phyloP scores from a whole-genome alignment of 768 basidiomycete genomes.

The Mycena vitilis region DNA sequence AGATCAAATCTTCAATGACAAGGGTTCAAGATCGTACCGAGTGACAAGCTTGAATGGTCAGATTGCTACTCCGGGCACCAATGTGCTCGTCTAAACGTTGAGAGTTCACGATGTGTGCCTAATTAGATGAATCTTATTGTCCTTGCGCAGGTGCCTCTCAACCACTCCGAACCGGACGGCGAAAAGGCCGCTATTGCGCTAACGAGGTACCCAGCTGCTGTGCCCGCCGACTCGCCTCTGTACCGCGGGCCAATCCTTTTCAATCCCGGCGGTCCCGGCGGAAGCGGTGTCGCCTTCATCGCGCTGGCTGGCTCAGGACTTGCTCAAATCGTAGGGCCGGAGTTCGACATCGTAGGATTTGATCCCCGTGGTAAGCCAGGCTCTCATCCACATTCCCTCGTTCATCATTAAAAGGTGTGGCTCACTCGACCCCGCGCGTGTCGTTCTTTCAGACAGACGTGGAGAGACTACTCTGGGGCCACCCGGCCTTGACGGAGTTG shows the following conservation, averaged over 20 bases:
- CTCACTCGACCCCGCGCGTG: conserved; percentile 47
- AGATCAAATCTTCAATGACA: not conserved
- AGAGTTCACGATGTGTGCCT: not conserved
- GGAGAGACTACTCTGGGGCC: conserved; percentile 39
- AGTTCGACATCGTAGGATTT: conserved; percentile 21
- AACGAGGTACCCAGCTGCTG: conserved; percentile 51
- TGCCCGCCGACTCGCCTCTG: conserved; percentile 40
- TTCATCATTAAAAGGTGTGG: conserved; percentile 44
- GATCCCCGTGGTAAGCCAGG: conserved; percentile 25
- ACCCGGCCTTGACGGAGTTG: not conserved
- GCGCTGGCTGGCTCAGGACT: not conserved
- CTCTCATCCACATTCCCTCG: not conserved
- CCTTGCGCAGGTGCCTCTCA: conserved; percentile 54
- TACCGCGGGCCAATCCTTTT: conserved; percentile 29
- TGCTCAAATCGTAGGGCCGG: conserved; percentile 7
- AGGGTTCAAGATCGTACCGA: conserved; percentile 35
- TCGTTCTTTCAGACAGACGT: conserved; percentile 50
- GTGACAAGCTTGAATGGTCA: conserved; percentile 42
- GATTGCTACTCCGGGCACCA: conserved; percentile 38
- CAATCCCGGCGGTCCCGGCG: conserved; percentile 28
- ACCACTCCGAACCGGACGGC: conserved; percentile 54
- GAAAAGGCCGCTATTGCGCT: conserved; percentile 56
- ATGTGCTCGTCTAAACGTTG: conserved; percentile 41
- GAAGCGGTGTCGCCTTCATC: conserved; percentile 13
- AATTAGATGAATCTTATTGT: not conserved